phyloP scores from a whole-genome alignment of 2,329 filamentous ascomycete genomes.

The Aspergillus amoenus region DNA sequence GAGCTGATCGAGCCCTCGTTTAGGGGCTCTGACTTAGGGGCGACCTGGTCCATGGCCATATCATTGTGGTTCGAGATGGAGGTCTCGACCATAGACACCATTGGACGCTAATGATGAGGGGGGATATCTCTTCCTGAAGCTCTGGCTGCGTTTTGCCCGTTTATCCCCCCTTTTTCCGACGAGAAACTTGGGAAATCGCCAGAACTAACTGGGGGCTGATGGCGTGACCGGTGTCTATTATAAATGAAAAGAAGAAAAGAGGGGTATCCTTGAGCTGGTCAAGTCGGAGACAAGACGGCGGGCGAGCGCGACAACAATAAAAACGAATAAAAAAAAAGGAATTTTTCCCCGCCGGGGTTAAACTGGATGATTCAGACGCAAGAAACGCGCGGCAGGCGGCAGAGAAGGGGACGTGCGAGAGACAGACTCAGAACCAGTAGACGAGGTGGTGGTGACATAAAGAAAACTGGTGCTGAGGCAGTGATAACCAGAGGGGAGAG shows the following conservation, averaged over 20 bases:
- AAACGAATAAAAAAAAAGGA: constrained; percentile 9
- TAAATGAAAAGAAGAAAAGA: constrained; percentile 4
- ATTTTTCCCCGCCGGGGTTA: constrained; percentile 18
- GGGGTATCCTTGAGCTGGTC: neutral
- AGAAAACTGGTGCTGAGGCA: constrained; percentile 35
- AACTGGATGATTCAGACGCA: constrained; percentile 24
- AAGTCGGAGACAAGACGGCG: neutral
- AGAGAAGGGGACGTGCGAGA: constrained; percentile 41
- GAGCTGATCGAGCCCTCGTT: constrained; percentile 46
- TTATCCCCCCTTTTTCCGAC: constrained; percentile 15
- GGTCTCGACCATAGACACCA: constrained; percentile 48
- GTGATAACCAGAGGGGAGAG: constrained; percentile 28
- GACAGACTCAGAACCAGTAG: constrained; percentile 19
- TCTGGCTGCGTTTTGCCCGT: constrained; percentile 3
- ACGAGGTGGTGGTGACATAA: constrained; percentile 40
- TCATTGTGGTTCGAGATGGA: constrained; percentile 42
- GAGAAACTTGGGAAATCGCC: constrained; percentile 4
- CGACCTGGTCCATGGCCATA: constrained; percentile 39
- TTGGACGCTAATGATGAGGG: constrained; percentile 25
- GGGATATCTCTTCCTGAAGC: constrained; percentile 10
- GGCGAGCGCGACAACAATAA: neutral
- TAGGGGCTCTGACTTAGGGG: constrained; percentile 44
- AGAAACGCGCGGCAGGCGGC: constrained; percentile 42
- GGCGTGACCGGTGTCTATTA: constrained; percentile 1
- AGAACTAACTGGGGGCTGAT: constrained; percentile 3